Conservation (phyloP, 2,329 filamentous ascomycete species). For the Coniochaeta sp. region DNA sequence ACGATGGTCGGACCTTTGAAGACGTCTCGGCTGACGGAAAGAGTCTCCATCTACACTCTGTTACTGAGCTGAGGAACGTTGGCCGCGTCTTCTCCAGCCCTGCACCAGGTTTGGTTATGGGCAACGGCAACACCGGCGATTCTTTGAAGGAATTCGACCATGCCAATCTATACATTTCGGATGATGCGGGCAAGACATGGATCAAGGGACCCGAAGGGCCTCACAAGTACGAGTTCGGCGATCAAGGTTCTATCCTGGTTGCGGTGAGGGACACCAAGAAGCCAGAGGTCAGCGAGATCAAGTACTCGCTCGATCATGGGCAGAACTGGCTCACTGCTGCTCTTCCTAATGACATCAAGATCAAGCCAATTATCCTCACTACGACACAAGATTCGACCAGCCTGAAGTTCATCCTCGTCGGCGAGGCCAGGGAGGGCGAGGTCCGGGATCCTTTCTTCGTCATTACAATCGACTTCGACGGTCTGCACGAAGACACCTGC, state of each 20-base stretch:
- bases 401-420: conserved; percentile 79
- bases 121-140: conserved; percentile 81
- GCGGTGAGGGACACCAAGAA: conserved; percentile 69
- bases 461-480: conserved; percentile 76
- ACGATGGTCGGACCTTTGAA: conserved; percentile 85
- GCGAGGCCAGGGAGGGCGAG: conserved; percentile 42
- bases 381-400: conserved; percentile 91
- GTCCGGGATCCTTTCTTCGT: conserved; percentile 50
- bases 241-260: conserved; percentile 81
- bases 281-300: conserved; percentile 48
- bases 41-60: conserved; percentile 80
- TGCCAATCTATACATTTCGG: conserved; percentile 78
- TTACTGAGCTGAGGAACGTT: conserved; percentile 74
- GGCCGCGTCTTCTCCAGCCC: conserved; percentile 90
- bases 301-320: conserved; percentile 85
- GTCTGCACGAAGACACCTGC: conserved; percentile 74
- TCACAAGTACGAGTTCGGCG: conserved; percentile 94
- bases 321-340: conserved; percentile 70
- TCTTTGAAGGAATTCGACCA: conserved; percentile 62
- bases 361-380: conserved; percentile 68
- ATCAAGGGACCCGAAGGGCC: conserved; percentile 65
- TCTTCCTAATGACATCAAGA: conserved; percentile 57
- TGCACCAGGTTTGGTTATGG: conserved; percentile 90
- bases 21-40: conserved; percentile 59
- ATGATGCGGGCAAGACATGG: conserved; percentile 87